phyloP scores from a whole-genome alignment of 345 rosid genomes.

The Sonneratia alba region DNA sequence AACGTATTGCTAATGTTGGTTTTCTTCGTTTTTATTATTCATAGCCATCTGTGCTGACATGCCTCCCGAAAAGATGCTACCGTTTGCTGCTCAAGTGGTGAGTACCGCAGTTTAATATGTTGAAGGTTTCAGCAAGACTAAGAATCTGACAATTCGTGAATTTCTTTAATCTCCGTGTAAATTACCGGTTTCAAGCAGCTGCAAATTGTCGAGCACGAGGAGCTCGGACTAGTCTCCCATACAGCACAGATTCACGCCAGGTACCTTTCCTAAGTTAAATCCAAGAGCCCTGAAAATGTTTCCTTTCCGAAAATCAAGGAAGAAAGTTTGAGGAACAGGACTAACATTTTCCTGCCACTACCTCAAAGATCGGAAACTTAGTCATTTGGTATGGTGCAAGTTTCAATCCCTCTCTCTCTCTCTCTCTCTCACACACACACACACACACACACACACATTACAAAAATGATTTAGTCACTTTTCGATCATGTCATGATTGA shows the following conservation, averaged over 20 bases:
- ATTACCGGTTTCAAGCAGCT: conserved; percentile 38
- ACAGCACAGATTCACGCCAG: conserved; percentile 39
- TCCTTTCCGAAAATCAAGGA: not conserved
- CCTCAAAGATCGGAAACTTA: not conserved
- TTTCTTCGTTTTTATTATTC: too few relatives aligned
- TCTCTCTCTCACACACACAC: not conserved
- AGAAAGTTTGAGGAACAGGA: not conserved
- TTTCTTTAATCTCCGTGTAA: not conserved
- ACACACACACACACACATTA: not conserved
- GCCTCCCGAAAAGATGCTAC: too few relatives aligned
- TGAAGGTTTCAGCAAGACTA: too few relatives aligned
- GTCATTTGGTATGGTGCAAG: not conserved
- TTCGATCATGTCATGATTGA: not conserved
- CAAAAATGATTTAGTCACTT: not conserved
- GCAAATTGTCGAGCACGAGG: conserved; percentile 65
- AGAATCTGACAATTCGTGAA: not conserved
- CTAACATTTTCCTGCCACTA: not conserved
- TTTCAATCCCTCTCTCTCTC: not conserved
- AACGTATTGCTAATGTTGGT: too few relatives aligned
- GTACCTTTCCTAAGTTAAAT: conserved; percentile 21
- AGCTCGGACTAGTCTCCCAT: conserved; percentile 80
- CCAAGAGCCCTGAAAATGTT: not conserved
- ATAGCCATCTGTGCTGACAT: too few relatives aligned
- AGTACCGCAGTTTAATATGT: too few relatives aligned
- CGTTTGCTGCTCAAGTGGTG: too few relatives aligned